phyloP scores from a whole-genome alignment of 2,329 filamentous ascomycete genomes.

The Ophiostoma novo-ulmi region DNA sequence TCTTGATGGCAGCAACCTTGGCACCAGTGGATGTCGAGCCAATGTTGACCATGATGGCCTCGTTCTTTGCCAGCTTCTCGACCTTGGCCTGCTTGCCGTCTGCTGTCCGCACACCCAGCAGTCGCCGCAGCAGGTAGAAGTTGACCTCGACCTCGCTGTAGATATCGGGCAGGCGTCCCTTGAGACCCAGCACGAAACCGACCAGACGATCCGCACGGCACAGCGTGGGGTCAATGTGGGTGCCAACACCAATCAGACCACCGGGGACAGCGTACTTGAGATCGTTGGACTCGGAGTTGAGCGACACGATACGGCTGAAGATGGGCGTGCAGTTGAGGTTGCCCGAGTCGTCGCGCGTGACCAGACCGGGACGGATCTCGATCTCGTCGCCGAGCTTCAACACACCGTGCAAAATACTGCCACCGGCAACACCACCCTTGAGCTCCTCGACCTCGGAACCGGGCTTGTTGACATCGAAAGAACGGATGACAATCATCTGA shows the following conservation, averaged over 20 bases:
- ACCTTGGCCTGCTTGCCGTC: conserved; percentile 99
- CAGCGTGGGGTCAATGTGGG: conserved; percentile 91
- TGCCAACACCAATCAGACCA: conserved; percentile 96
- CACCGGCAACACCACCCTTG: conserved; percentile 97
- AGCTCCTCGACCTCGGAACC: conserved; percentile 97
- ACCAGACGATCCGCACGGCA: conserved; percentile 99
- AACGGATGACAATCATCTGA: conserved; percentile 98
- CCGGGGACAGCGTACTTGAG: conserved; percentile 97
- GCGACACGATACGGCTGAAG: conserved; percentile 87
- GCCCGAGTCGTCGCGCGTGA: conserved; percentile 88
- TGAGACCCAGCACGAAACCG: conserved; percentile 92
- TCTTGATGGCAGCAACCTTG: conserved; percentile 95
- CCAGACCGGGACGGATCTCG: conserved; percentile 97
- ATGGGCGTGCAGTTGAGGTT: conserved; percentile 96
- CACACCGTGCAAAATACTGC: conserved; percentile 92
- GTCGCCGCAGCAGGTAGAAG: conserved; percentile 92
- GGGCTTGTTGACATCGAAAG: conserved; percentile 99
- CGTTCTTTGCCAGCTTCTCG: conserved; percentile 95
- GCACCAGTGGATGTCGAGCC: conserved; percentile 95
- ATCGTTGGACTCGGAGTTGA: conserved; percentile 97
- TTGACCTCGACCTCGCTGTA: conserved; percentile 99
- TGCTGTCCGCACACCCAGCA: conserved; percentile 94
- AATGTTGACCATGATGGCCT: conserved; percentile 99
- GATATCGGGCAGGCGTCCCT: conserved; percentile 88
- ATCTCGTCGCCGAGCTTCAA: conserved; percentile 97